Evolutionary conservation across 345 rosid genomes (phyloP), one percentile per base, ranked within the genome.

Genomic region (Eucalyptus cladocalyx): DNA sequence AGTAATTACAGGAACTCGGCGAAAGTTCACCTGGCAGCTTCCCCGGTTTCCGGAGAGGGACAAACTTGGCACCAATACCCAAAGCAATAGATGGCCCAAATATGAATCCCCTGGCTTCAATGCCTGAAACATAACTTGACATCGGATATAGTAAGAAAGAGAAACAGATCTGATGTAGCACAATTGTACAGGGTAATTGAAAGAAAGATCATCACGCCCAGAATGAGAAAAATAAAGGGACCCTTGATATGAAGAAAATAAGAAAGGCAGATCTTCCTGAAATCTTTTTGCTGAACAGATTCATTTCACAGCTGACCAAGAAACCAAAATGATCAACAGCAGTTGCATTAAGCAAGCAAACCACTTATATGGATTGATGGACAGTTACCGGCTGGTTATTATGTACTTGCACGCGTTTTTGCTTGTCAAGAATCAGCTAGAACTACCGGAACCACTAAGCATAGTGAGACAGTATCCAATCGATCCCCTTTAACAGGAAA

Each of bases 101-200:
- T 87, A 97, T 91, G 89, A 97, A 97, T 51, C 99, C 99, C 90
- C 99, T 91, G 32, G 98, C 98, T 93, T 97, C 99, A 65, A 96
- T 93, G 72, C 99, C 99, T 97, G 92, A 7, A 87, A 5, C 80
- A 88, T 51, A 65, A 86, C 26, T 51, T 24, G 47, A 54, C 19
- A 87, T 23, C n/a, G 3, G 51, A 48, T 87, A 19, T 87, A 2
- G 10, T 50, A 86, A 80, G 37, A 90, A 87, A 56, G 51, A 86
- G 28, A 80, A 49, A 40, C 17, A 54, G 42, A 56, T 53, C 42
- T 42, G 42, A 69, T 24, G 17, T 32, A 72, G 50, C 83, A 7
- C 19, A 19, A 40, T 58, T 50, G 56, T 72, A 72, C 43, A 9
- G 7, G 13, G 81, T 72, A 19, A 37, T 34, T 5, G 13, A 34